A percentile compares a stretch with the other conserved stretches of the same genome.
These are phyloP conservation scores for Pyrenula massariospora DNA, from an alignment of 495 filamentous ascomycete species.

Conservation along the genomic window DNA sequence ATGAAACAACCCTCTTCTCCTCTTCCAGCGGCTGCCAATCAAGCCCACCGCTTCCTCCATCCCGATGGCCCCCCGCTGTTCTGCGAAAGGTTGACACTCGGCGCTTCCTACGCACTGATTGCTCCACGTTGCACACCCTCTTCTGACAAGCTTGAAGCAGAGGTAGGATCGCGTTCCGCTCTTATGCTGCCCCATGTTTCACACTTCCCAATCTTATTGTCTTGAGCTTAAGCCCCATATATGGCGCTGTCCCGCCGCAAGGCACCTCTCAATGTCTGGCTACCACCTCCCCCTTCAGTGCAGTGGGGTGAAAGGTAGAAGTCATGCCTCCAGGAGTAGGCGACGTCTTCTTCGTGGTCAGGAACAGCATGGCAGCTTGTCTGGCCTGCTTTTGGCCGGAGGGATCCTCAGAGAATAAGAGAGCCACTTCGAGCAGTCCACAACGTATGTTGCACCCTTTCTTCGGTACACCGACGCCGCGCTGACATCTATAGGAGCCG, in stretches of 20 bases:
- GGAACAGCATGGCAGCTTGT: not conserved
- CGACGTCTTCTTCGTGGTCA: not conserved
- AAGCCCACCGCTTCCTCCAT: not conserved
- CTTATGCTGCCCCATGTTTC: not conserved
- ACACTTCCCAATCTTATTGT: not conserved
- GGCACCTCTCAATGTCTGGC: not conserved
- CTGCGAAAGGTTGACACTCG: not conserved
- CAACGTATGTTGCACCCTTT: not conserved
- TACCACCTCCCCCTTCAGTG: not conserved
- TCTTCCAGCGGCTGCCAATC: not conserved
- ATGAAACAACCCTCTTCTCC: not conserved
- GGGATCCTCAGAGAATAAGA: not conserved
- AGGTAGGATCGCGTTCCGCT: not conserved
- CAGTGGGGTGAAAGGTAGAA: not conserved
- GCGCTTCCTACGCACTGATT: not conserved
- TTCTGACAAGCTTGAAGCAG: not conserved
- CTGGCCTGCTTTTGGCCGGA: not conserved
- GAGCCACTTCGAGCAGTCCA: not conserved
- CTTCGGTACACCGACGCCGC: not conserved
- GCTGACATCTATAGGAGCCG: conserved; percentile 10
- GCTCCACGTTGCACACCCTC: not conserved
- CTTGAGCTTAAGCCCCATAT: not conserved
- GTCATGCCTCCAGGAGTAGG: not conserved
- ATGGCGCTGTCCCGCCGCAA: not conserved
- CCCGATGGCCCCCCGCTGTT: not conserved